These are phyloP conservation scores for Verticillium isaacii DNA, from an alignment of 2,329 filamentous ascomycete genomes.

Conservation along the genomic window DNA sequence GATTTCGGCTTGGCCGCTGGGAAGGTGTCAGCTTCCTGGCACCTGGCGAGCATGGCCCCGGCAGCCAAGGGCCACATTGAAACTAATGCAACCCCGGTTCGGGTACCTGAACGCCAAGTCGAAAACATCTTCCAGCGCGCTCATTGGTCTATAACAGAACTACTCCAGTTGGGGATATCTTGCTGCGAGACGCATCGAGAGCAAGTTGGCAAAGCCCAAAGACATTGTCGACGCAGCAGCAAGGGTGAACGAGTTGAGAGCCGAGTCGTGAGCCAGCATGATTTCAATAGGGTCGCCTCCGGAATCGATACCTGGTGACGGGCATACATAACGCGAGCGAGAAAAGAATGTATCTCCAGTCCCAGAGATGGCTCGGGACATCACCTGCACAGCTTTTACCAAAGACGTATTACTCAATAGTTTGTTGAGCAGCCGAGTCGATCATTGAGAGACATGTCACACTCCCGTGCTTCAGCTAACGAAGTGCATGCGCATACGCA, in stretches of 20 bases:
- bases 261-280: too few species aligned
- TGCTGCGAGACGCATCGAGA: not conserved
- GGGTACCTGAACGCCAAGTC: not conserved
- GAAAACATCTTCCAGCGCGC: not conserved
- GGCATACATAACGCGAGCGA: too few species aligned
- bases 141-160: not conserved
- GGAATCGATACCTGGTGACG: too few species aligned
- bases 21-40: not conserved
- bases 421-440: not conserved
- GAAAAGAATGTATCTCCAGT: too few species aligned
- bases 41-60: not conserved
- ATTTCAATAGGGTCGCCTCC: too few species aligned
- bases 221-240: not conserved
- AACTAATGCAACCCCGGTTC: not conserved
- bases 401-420: too few species aligned
- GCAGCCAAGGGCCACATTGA: not conserved
- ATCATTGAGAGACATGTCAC: not conserved
- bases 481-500: not conserved
- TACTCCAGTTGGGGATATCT: not conserved
- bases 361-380: too few species aligned
- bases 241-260: too few species aligned
- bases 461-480: not conserved
- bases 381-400: too few species aligned
- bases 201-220: not conserved
- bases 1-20: not conserved